Evolutionary conservation across 192 early-diverging fungal genomes (phyloP), one percentile per base, ranked within the genome.

Genomic region (Geranomyces variabilis): DNA sequence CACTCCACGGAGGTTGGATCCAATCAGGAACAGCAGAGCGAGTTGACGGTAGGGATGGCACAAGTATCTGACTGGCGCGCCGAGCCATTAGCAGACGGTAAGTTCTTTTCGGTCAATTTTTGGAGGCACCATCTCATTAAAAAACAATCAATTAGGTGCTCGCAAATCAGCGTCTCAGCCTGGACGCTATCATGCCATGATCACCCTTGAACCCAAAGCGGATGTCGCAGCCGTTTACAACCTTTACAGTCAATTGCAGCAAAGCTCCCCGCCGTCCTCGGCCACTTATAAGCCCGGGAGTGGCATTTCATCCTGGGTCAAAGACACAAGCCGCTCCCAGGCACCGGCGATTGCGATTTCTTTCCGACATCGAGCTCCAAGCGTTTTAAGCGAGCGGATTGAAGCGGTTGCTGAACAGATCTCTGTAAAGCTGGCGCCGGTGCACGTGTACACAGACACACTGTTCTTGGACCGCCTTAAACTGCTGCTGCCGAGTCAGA

Each of bases 381-480:
- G 36, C 36, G 3, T 10, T 10, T 41, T 10, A 10, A 41, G 36
- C 36, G 36, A 41, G 36, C 5, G 3, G 36, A 7, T 41, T 41
- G 36, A 41, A 41, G 36, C 36, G 10, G 10, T 7, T 10, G 36
- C 51, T n/a, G 51, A 55, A 14, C 51, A 64, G 5, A 2, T 67
- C 10, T 53, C 47, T 34, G 66, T 67, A 47, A 10, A 53, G 24
- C 45, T 67, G 12, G 66, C 66, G 24, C 66, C 66, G 43, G 28
- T 67, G 22, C 41, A 45, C 9, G 4, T 65, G 3, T 44, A 44
- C 43, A 3, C 17, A 1, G 44, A 46, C 43, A 21, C 24, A 15
- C 3, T 36, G 63, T 34, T 65, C 24, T 9, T 65, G 31, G 44
- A 65, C 14, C 31, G 63, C n/a, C 6, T 65, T 1, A 14, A 46